phyloP scores from a whole-genome alignment of 2,329 filamentous ascomycete species.

The Lecanicillium sp. region DNA sequence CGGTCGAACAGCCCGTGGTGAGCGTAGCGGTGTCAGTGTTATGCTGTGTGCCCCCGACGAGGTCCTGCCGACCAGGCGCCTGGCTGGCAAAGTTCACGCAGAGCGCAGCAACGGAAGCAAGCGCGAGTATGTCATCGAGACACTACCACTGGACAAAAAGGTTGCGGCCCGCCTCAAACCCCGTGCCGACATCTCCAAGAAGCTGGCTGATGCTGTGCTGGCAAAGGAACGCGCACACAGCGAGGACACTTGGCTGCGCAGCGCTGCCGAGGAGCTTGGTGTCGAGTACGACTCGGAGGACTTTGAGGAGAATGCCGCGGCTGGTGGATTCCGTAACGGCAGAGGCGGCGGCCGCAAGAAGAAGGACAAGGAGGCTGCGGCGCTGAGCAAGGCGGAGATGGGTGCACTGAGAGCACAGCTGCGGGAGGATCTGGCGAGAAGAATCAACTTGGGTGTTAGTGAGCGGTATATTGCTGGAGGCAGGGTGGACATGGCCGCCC shows the following conservation, averaged over 20 bases:
- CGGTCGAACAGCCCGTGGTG: slow-evolving; percentile 83
- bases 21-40: slow-evolving; percentile 70
- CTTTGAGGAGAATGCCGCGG: slow-evolving; percentile 71
- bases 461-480: slow-evolving; percentile 80
- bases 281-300: slow-evolving; percentile 91
- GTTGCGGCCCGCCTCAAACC: slow-evolving; percentile 70
- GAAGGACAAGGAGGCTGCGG: slow-evolving; percentile 64
- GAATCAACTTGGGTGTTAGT: slow-evolving; percentile 82
- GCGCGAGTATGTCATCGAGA: slow-evolving; percentile 63
- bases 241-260: slow-evolving; percentile 77
- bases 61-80: slow-evolving; percentile 71
- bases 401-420: slow-evolving; percentile 63
- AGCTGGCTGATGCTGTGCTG: slow-evolving; percentile 71
- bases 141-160: slow-evolving; percentile 74
- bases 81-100: slow-evolving; percentile 83
- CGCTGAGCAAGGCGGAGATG: slow-evolving; percentile 66
- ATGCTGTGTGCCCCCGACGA: slow-evolving; percentile 89
- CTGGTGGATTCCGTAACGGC: slow-evolving; percentile 53
- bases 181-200: slow-evolving; percentile 74
- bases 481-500: slow-evolving; percentile 69
- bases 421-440: slow-evolving; percentile 58
- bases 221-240: slow-evolving; percentile 82
- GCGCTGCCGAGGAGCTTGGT: slow-evolving; percentile 83
- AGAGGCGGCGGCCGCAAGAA: slow-evolving; percentile 66
- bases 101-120: slow-evolving; percentile 31